phyloP scores from a whole-genome alignment of 2,329 filamentous ascomycete species.

The Neofusicoccum sp. region DNA sequence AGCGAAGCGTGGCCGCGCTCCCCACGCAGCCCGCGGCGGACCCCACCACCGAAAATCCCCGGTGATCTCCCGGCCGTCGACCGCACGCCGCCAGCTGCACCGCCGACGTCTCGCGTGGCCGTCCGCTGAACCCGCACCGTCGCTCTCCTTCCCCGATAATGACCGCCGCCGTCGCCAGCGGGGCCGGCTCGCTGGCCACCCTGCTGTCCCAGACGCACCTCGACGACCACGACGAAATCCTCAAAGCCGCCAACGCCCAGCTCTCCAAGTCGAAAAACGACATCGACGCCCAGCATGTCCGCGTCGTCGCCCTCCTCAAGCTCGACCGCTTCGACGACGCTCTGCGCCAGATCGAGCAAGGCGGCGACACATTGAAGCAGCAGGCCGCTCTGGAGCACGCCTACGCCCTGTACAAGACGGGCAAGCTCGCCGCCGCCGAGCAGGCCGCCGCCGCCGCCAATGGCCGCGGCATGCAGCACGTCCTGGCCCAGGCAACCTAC shows the following conservation, averaged over 20 bases:
- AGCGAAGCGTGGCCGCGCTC: not conserved
- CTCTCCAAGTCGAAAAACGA: constrained; percentile 63
- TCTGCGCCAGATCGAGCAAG: constrained; percentile 67
- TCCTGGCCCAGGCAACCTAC: constrained; percentile 64
- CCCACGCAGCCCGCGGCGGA: not conserved
- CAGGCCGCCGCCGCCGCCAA: constrained; percentile 50
- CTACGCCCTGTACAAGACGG: constrained; percentile 83
- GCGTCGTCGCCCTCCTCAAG: constrained; percentile 75
- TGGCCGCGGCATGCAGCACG: constrained; percentile 58
- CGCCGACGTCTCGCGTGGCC: constrained; percentile 18
- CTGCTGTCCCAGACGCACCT: constrained; percentile 61
- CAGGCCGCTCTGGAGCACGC: constrained; percentile 69
- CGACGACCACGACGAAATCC: constrained; percentile 71
- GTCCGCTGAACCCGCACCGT: not conserved
- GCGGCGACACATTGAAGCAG: constrained; percentile 62
- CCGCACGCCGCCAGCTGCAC: constrained; percentile 6
- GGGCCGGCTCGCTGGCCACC: constrained; percentile 51
- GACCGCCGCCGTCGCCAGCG: constrained; percentile 37
- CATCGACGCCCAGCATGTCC: constrained; percentile 66
- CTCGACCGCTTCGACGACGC: constrained; percentile 82
- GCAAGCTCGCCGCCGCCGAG: constrained; percentile 67
- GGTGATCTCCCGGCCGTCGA: constrained; percentile 13
- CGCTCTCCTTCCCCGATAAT: constrained; percentile 28
- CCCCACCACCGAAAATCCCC: constrained; percentile 1
- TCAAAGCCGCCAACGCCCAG: constrained; percentile 63